A percentile compares a stretch with the other conserved stretches of the same genome.
Evolutionary conservation across 495 filamentous ascomycete genomes (phyloP).

Genomic region (Talaromyces nanjingensis): DNA sequence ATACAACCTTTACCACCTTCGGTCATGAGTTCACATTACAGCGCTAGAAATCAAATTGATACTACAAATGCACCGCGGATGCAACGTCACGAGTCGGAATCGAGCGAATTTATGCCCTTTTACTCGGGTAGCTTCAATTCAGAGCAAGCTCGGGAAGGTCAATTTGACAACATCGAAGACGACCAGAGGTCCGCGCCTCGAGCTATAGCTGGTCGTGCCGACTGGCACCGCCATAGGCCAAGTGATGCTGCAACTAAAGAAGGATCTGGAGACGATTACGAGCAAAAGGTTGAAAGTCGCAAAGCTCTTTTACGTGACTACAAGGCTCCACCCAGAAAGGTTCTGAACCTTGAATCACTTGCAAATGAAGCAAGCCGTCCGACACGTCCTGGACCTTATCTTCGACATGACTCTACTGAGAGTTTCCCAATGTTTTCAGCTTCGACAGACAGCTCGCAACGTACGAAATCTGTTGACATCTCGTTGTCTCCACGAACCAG

Average conservation of each 20-base stretch:
- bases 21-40: slow-evolving; percentile 31
- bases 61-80: slow-evolving; percentile 22
- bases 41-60: slow-evolving; percentile 24
- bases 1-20: slow-evolving; percentile 39
- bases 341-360: slow-evolving; percentile 35
- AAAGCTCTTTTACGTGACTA: slow-evolving; percentile 41
- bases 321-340: slow-evolving; percentile 35
- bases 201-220: slow-evolving; percentile 35
- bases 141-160: slow-evolving; percentile 18
- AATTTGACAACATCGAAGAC: slow-evolving; percentile 17
- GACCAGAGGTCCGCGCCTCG: slow-evolving; percentile 39
- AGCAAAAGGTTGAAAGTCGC: slow-evolving; percentile 34
- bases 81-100: slow-evolving; percentile 20
- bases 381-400: slow-evolving; percentile 32
- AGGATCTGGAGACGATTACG: slow-evolving; percentile 35
- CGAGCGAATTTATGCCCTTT: slow-evolving; percentile 20
- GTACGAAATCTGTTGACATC: slow-evolving; percentile 34
- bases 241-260: slow-evolving; percentile 9
- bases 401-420: slow-evolving; percentile 68
- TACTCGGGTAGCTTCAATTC: slow-evolving; percentile 14
- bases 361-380: slow-evolving; percentile 26
- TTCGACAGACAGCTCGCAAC: slow-evolving; percentile 56
- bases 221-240: slow-evolving; percentile 28
- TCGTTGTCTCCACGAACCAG: slow-evolving; percentile 33
- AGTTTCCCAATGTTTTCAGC: slow-evolving; percentile 81